Conservation (phyloP, 495 filamentous ascomycete species). For the Penicillium silybi region DNA sequence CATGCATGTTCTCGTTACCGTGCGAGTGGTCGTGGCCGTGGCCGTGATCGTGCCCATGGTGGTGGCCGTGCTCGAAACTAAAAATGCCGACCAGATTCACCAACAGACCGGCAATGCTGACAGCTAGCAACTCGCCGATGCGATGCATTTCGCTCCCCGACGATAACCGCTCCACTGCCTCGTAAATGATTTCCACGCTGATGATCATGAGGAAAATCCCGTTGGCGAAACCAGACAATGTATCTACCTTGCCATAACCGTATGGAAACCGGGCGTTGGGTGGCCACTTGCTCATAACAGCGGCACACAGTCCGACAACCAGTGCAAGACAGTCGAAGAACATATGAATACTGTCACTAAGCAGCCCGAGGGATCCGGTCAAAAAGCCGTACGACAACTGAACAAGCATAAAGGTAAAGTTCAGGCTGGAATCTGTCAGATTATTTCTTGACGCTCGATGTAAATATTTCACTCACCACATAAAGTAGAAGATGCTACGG, state of each 20-base stretch:
- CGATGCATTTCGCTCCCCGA: constrained; percentile 79
- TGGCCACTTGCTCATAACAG: constrained; percentile 97
- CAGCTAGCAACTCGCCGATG: constrained; percentile 78
- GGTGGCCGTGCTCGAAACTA: constrained; percentile 71
- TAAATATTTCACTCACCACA: constrained; percentile 56
- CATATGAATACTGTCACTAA: constrained; percentile 99
- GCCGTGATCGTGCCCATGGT: constrained; percentile 44
- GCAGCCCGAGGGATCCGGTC: constrained; percentile 86
- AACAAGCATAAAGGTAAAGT: constrained; percentile 91
- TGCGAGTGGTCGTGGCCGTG: constrained; percentile 64
- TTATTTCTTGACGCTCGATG: not conserved
- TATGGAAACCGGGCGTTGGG: constrained; percentile 85
- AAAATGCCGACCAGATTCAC: constrained; percentile 92
- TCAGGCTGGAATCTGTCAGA: constrained; percentile 57
- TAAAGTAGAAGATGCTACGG: constrained; percentile 95
- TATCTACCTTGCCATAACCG: constrained; percentile 95
- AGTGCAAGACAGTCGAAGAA: constrained; percentile 97
- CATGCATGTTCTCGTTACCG: constrained; percentile 97
- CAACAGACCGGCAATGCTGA: constrained; percentile 76
- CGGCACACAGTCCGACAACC: constrained; percentile 86
- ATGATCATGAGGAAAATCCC: constrained; percentile 95
- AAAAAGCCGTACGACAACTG: constrained; percentile 91
- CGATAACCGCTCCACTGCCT: constrained; percentile 81
- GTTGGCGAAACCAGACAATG: constrained; percentile 92
- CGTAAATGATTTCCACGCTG: constrained; percentile 93